Base-by-base conservation (phyloP, 805 yeast species). In the Helenozyma baotianmanensis region DNA sequence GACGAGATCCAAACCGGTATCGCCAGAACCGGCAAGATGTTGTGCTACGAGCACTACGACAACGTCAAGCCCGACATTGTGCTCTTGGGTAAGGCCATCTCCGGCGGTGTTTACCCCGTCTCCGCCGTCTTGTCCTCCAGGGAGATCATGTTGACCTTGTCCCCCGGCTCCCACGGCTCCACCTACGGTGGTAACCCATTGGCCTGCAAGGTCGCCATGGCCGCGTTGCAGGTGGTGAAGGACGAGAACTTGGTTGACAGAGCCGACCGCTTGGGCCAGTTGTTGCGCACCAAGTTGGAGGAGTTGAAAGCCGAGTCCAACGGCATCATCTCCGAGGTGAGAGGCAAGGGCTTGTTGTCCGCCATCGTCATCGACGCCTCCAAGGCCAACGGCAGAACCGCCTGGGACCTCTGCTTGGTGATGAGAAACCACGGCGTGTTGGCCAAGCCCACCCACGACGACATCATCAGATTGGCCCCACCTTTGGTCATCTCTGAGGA, bases 1-100 rank as follows among this genome's bases (percentile, higher is more conserved):
- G 97, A 90, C 59, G 97, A 90, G 70, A 87, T 90, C 57, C 97
- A 90, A 68, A 89, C 97, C 16, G 97, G 97, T 63, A 78, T 90
- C 58, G 97, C 95, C 30, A 82, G 97, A 73, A 90, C 97, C 18
- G 97, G 97, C 54, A 85, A 84, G 68, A 72, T 90, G 74, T 73
- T 90, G 41, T 87, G 96, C 59, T 81, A 79, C 63, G 95, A 90
- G 66, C 97, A 90, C 63, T 80, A 81, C 39, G 60, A 58, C 41
- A 69, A 68, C 39, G 82, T 85, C 45, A 82, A 82, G 60, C 97
- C 97, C 27, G 97, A 90, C 64, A 71, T 90, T 47, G 79, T 90
- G 16, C 67, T 88, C 25, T 74, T 90, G 49, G 97, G 97, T 53
- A 90, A 90, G 68, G 97, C 97, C 38, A 76, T 90, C 40, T 81